phyloP scores from a whole-genome alignment of 2,329 filamentous ascomycete genomes.

The Arthrobotrys conoides region DNA sequence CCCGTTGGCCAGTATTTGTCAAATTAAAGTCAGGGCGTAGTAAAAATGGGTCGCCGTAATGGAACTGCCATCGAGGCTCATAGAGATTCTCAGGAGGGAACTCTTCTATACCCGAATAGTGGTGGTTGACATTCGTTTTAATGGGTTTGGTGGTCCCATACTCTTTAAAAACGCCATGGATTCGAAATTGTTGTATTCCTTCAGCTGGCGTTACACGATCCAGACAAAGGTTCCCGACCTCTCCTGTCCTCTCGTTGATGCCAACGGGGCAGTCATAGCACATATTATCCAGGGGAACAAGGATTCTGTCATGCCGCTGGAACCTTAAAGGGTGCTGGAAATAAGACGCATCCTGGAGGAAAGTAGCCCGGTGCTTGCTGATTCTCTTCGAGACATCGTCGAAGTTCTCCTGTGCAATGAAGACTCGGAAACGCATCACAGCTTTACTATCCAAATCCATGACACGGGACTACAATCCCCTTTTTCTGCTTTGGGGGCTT shows the following conservation, averaged over 20 bases:
- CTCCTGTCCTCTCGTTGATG: conserved; percentile 29
- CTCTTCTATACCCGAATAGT: background rate
- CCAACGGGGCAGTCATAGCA: conserved; percentile 33
- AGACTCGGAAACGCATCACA: conserved; percentile 34
- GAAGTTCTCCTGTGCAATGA: conserved; percentile 27
- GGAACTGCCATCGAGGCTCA: conserved; percentile 28
- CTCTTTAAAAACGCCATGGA: conserved; percentile 39
- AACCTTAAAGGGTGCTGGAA: conserved; percentile 42
- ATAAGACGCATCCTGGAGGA: conserved; percentile 13
- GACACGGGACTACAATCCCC: conserved; percentile 1
- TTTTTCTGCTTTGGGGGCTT: conserved; percentile 3
- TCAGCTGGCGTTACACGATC: conserved; percentile 36
- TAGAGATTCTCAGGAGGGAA: background rate
- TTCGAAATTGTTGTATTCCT: conserved; percentile 3
- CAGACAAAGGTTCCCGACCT: conserved; percentile 42
- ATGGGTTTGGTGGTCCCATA: conserved; percentile 1
- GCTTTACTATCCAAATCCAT: conserved; percentile 16
- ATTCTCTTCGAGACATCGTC: background rate
- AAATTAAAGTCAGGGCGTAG: conserved; percentile 7
- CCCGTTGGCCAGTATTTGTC: conserved; percentile 4
- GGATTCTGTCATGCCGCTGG: conserved; percentile 33
- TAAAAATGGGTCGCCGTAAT: conserved; percentile 46
- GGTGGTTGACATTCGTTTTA: background rate
- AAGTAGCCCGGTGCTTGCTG: conserved; percentile 10
- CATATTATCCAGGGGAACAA: conserved; percentile 49